phyloP scores from a whole-genome alignment of 1,284 basidiomycete genomes.

The Pseudozyma flocculosa region DNA sequence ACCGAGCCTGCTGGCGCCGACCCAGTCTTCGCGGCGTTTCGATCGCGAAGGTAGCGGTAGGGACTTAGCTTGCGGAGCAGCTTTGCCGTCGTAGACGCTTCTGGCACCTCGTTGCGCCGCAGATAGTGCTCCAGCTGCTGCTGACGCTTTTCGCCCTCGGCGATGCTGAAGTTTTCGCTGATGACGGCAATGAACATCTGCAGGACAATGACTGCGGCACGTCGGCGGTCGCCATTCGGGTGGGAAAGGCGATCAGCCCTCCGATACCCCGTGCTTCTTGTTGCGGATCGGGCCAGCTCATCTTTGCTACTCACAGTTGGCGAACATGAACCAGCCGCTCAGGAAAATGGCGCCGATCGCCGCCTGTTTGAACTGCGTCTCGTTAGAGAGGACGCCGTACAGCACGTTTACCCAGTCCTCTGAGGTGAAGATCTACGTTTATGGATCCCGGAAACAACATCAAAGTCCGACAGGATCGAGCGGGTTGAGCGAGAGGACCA shows the following conservation, averaged over 20 bases:
- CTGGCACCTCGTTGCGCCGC: slow-evolving; percentile 57
- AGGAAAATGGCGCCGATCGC: slow-evolving; percentile 76
- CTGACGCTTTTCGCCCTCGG: slow-evolving; percentile 83
- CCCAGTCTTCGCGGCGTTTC: slow-evolving; percentile 61
- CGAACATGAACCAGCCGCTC: slow-evolving; percentile 83
- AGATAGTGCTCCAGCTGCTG: slow-evolving; percentile 71
- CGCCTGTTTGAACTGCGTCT: slow-evolving; percentile 70
- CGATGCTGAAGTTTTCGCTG: slow-evolving; percentile 93
- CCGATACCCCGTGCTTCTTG: no score
- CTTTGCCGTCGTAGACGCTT: slow-evolving; percentile 51
- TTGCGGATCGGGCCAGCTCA: no score
- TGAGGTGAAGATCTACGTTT: slow-evolving; percentile 85
- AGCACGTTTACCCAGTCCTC: slow-evolving; percentile 90
- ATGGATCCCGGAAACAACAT: no score
- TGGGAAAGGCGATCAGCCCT: no score
- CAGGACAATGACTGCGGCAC: slow-evolving; percentile 75
- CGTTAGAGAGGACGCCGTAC: slow-evolving; percentile 71
- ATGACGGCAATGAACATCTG: slow-evolving; percentile 99
- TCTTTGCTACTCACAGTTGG: slow-evolving; percentile 86
- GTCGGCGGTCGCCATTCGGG: no score
- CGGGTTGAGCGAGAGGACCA: no score
- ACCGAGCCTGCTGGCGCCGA: slow-evolving; percentile 12
- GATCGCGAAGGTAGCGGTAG: slow-evolving; percentile 70
- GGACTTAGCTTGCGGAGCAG: slow-evolving; percentile 75
- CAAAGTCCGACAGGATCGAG: no score